Conservation (phyloP, 2,329 filamentous ascomycete genomes). For the Exophiala aquamarina region DNA sequence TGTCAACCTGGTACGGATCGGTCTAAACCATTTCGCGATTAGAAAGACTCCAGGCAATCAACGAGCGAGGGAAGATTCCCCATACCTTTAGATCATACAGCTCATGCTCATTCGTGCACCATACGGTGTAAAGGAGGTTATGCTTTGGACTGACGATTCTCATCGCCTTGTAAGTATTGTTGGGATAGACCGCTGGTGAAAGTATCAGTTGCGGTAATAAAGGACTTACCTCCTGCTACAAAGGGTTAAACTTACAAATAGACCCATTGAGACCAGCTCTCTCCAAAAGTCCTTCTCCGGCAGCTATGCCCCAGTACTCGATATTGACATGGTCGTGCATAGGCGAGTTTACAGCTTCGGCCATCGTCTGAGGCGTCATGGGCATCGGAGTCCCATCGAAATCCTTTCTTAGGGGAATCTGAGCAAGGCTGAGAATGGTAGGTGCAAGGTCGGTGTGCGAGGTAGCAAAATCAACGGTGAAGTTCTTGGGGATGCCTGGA, state of each 20-base stretch:
- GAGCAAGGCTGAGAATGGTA: conserved; percentile 49
- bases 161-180: conserved; percentile 40
- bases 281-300: conserved; percentile 33
- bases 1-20: conserved; percentile 38
- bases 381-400: conserved; percentile 61
- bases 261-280: neutral
- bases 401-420: conserved; percentile 39
- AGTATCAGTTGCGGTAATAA: neutral
- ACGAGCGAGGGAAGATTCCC: neutral
- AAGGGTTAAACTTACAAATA: neutral
- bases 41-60: neutral
- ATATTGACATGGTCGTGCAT: conserved; percentile 56
- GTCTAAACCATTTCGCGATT: too few relatives aligned
- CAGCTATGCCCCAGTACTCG: conserved; percentile 54
- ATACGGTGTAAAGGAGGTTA: conserved; percentile 41
- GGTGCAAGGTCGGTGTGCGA: conserved; percentile 66
- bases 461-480: conserved; percentile 49
- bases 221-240: neutral
- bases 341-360: neutral
- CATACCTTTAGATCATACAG: conserved; percentile 38
- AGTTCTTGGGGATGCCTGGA: conserved; percentile 51
- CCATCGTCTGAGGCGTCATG: conserved; percentile 22
- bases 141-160: conserved; percentile 37
- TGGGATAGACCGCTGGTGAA: conserved; percentile 1
- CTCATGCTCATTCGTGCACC: conserved; percentile 43